A percentile compares a stretch with the other conserved stretches of the same genome.
Conservation (phyloP, 441 rosid species). For the Brassica hybrid region DNA sequence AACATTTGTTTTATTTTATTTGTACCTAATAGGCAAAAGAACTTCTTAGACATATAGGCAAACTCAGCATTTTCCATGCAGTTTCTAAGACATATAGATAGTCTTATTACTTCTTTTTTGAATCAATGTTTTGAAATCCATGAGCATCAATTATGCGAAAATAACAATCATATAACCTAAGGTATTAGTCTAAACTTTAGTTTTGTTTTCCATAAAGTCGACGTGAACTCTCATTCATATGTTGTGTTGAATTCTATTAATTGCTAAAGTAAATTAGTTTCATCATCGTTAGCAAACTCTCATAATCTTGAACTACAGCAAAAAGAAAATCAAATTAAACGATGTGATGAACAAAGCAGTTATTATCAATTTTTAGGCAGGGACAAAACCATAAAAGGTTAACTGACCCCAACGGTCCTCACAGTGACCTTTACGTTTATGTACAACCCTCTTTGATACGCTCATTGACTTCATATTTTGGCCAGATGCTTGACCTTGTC, state of each 20-base stretch:
- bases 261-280: neutral
- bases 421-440: neutral
- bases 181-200: neutral
- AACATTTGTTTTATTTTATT: neutral
- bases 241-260: neutral
- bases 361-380: neutral
- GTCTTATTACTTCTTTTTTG: neutral
- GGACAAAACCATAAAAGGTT: neutral
- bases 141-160: neutral
- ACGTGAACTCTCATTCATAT: neutral
- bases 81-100: neutral
- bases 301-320: neutral
- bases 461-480: slow-evolving; percentile 16
- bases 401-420: neutral
- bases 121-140: neutral
- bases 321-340: neutral
- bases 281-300: neutral
- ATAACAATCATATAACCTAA: neutral
- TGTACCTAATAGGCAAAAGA: neutral
- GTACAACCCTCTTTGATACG: neutral
- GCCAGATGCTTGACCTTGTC: neutral
- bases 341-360: neutral
- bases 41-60: neutral
- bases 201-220: neutral
- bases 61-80: neutral